Evolutionary conservation across 2,329 filamentous ascomycete genomes (phyloP), one percentile per base, ranked within the genome.

Genomic region (Aplosporella prunicola): DNA sequence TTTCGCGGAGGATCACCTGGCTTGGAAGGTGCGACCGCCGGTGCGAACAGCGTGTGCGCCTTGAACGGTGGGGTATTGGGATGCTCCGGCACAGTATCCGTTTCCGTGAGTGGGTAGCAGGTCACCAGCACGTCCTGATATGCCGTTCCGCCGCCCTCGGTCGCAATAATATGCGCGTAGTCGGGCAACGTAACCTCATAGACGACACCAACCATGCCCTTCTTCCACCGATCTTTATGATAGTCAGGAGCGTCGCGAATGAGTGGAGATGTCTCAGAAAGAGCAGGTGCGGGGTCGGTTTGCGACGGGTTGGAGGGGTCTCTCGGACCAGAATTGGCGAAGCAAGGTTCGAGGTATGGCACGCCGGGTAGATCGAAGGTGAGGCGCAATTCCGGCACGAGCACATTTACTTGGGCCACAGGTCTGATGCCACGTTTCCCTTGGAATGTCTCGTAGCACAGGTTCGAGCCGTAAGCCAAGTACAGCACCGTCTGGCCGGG

Each of bases 151-250:
- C 84, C 88, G 35, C 89, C 89, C 58, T 98, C 91, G 5, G 88
- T 95, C 5, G 80, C 80, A 43, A 96, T 80, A 48, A 98, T 94
- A 42, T 75, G 82, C 5, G 78, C 72, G 56, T 84, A 98, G 63
- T 98, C 91, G 28, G 72, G 60, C 13, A 71, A 65, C 1, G 87
- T 94, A 20, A 96, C 85, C 63, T 96, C 88, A 64, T 98, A 98
- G 4, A 96, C 91, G 11, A 94, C 86, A 16, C 91, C 91, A 26
- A 95, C 75, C 2, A 98, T 71, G 4, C 85, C 84, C 51, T 87
- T 88, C 45, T 77, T 66, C 87, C 86, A 93, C 37, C 63, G 64
- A 36, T 72, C 65, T 50, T 75, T 73, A 49, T 72, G 64, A 46
- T 72, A 71, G 38, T 53, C 50, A 20, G 34, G 10, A 5, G 37